Conservation (phyloP, 164 flowering plant species). For the Taxillus chinensis region DNA sequence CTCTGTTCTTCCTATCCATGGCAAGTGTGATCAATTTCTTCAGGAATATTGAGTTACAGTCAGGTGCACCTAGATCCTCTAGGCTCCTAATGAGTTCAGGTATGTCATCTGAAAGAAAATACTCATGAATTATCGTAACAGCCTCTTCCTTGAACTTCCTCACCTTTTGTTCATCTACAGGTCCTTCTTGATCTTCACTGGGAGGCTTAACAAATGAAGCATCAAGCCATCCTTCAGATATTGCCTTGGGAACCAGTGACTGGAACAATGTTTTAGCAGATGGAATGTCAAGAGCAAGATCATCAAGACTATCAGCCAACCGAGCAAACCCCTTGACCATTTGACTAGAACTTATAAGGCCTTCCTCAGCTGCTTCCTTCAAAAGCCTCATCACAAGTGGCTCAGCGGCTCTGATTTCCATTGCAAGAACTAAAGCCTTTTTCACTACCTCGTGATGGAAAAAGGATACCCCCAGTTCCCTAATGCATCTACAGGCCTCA, state of each 20-base stretch:
- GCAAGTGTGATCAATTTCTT: conserved; percentile 92
- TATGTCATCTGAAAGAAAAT: conserved; percentile 91
- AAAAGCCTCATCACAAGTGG: conserved; percentile 55
- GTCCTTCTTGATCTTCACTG: conserved; percentile 27
- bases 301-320: conserved; percentile 80
- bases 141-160: conserved; percentile 64
- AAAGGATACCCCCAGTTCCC: conserved; percentile 80
- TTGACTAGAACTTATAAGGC: conserved; percentile 89
- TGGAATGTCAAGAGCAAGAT: conserved; percentile 93
- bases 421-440: conserved; percentile 71
- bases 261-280: conserved; percentile 64
- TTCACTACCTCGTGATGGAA: conserved; percentile 98
- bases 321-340: conserved; percentile 86
- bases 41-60: conserved; percentile 69
- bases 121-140: conserved; percentile 83
- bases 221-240: conserved; percentile 90
- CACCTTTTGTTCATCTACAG: conserved; percentile 37
- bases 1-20: conserved; percentile 93
- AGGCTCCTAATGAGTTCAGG: conserved; percentile 87
- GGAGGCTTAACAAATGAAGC: conserved; percentile 41
- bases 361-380: conserved; percentile 87
- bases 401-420: conserved; percentile 77
- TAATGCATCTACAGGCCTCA: conserved; percentile 89
- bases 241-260: conserved; percentile 55
- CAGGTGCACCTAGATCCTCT: conserved; percentile 70